Base-by-base conservation (phyloP, 768 basidiomycete species). In the Amanita subjunquillea region DNA sequence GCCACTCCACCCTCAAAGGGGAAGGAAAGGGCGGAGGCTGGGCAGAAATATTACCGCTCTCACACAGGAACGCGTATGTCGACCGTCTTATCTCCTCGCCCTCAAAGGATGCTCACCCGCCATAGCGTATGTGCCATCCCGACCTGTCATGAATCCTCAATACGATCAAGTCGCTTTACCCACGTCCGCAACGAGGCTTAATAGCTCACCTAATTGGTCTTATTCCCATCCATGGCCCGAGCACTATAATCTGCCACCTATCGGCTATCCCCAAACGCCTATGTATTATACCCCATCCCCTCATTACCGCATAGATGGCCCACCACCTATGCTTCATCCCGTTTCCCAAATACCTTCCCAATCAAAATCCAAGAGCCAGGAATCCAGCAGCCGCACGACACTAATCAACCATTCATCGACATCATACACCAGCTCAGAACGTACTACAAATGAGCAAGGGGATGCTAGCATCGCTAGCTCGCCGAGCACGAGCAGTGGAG, bases 21-120 rank as follows among this genome's bases (percentile, higher is more conserved):
- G 57, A 71, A 73, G 59, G 69, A 72, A 49, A 65, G 65, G 53
- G 65, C 62, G 13, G 48, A 51, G 12, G 37, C 39, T 30, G 69
- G 72, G 3, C 68, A 77, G 17, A 79, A 76, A 57, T 84, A 86
- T 63, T 86, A 86, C 61, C 77, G 82, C 34, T 77, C 76, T 60
- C 83, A 85, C 56, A 82, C 81, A 15, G 64, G 61, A 20, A 71
- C 73, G 48, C 69, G 79, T 71, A 64, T 58, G 68, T 64, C 48
- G 22, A 38, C 36, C 9, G 45, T 38, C 13, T 52, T 44, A 48
- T 43, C 32, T 48, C 56, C 32, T 56, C 42, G 25, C 43, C 49
- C 55, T 27, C 51, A n/a, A 17, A 15, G 22, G 36, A 39, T 9
- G 34, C 39, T 48, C 23, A 10, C 27, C 15, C 10, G 6, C 17